Evolutionary conservation across 768 basidiomycete species (phyloP).

Genomic region (Macrolepiota dolichaula): DNA sequence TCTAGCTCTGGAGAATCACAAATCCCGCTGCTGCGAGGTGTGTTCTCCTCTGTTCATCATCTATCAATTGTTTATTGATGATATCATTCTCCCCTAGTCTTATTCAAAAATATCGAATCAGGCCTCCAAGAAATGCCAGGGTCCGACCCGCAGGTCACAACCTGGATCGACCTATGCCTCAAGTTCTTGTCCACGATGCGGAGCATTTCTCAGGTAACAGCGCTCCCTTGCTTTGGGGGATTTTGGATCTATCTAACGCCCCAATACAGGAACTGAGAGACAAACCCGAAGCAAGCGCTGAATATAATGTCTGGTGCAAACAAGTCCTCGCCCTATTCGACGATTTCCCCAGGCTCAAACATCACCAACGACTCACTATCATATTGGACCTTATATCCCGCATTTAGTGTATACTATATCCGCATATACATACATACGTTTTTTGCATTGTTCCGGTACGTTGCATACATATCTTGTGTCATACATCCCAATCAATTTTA

Average conservation of each 20-base stretch:
- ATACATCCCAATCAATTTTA: not conserved
- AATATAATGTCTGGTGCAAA: constrained; percentile 7
- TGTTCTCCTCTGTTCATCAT: too few relatives aligned
- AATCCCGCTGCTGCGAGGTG: not conserved
- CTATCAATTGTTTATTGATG: not conserved
- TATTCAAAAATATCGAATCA: constrained; percentile 7
- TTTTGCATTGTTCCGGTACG: not conserved
- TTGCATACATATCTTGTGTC: not conserved
- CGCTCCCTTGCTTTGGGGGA: too few relatives aligned
- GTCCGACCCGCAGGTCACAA: not conserved
- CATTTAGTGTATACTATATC: not conserved
- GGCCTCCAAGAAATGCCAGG: not conserved
- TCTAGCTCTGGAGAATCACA: not conserved
- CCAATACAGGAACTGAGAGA: not conserved
- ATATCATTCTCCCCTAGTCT: not conserved
- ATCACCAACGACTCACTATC: constrained; percentile 1
- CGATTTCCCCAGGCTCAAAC: not conserved
- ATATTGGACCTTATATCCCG: constrained; percentile 1
- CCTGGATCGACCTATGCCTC: constrained; percentile 1
- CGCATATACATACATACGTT: not conserved
- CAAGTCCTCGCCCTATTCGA: not conserved
- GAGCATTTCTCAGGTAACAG: constrained; percentile 3
- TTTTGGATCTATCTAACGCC: not conserved
- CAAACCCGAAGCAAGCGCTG: not conserved
- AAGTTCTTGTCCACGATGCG: constrained; percentile 8